Base-by-base conservation (phyloP, 2,329 filamentous ascomycete species). In the Bimuria novae-zelandiae region DNA sequence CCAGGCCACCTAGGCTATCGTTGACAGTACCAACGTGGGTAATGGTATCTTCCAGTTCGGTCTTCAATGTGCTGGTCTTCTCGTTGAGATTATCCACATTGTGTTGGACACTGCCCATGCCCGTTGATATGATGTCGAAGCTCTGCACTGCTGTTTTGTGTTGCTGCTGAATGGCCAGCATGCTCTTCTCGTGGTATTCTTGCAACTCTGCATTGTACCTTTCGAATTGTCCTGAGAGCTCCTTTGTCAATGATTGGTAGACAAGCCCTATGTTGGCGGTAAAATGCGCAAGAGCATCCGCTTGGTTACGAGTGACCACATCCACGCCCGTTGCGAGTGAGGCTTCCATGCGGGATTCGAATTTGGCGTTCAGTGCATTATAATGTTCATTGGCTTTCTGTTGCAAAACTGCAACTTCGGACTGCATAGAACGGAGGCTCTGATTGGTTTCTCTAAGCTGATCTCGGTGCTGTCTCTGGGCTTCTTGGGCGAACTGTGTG, bases 201-300 rank as follows among this genome's bases (percentile, higher is more conserved):
- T 55, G 52, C 6, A 55, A 21, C 19, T 55, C 48, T 11, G 25
- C 37, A 17, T 43, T 42, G 30, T 52, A 40, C 10, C 37, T 22
- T 37, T 12, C 27, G 29, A 41, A 39, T n/a, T 52, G 49, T 42
- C 47, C 37, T n/a, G 42, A 48, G 5, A 42, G 33, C 19, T 59
- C 53, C 35, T 33, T 39, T 5, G 19, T 41, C 22, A 41, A 16
- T 32, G 17, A 25, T 8, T 49, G 30, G 19, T 49, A 44, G 14
- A 48, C 48, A 4, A 17, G 23, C 12, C 36, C 23, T 3, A 55
- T 39, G 14, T 48, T 33, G 11, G 14, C 35, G 17, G 27, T 25
- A 19, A 55, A 37, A 5, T 40, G 36, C 22, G 36, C 37, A 19
- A 55, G n/a, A 32, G 37, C 19, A 27, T 55, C 43, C 14, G 8